phyloP scores from a whole-genome alignment of 2,329 filamentous ascomycete species.

The Epicoccum nigrum region DNA sequence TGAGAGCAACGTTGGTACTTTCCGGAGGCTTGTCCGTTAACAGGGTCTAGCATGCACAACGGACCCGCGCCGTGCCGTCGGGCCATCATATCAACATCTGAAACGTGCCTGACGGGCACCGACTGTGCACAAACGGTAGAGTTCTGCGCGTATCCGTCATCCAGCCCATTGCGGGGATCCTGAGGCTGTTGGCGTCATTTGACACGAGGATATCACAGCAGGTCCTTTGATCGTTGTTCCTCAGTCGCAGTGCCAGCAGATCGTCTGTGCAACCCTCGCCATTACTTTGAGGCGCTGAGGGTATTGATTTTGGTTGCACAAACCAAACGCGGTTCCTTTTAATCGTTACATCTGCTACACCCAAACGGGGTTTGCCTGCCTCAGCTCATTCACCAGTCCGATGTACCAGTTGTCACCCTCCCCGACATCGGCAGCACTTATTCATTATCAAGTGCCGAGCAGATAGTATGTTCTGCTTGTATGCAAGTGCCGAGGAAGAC shows the following conservation, averaged over 20 bases:
- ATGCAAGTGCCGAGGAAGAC: constrained; percentile 2
- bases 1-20: neutral
- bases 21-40: constrained; percentile 11
- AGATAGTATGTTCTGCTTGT: neutral
- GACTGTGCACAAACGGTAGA: constrained; percentile 14
- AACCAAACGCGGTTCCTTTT: constrained; percentile 33
- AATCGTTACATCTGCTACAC: constrained; percentile 45
- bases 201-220: constrained; percentile 6
- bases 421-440: constrained; percentile 8
- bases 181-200: neutral
- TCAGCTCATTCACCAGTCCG: constrained; percentile 16
- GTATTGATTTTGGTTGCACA: constrained; percentile 33
- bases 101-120: constrained; percentile 32
- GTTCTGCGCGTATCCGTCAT: constrained; percentile 12
- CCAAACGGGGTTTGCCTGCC: constrained; percentile 34
- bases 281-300: constrained; percentile 25
- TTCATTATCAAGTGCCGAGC: constrained; percentile 1
- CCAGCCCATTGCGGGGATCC: neutral
- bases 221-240: constrained; percentile 1
- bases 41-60: constrained; percentile 23
- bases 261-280: constrained; percentile 28
- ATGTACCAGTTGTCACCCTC: neutral
- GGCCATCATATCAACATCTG: constrained; percentile 34
- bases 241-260: constrained; percentile 17
- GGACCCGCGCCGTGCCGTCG: constrained; percentile 35